Evolutionary conservation across 805 yeast genomes (phyloP).

Genomic region (Candida krabiensis): DNA sequence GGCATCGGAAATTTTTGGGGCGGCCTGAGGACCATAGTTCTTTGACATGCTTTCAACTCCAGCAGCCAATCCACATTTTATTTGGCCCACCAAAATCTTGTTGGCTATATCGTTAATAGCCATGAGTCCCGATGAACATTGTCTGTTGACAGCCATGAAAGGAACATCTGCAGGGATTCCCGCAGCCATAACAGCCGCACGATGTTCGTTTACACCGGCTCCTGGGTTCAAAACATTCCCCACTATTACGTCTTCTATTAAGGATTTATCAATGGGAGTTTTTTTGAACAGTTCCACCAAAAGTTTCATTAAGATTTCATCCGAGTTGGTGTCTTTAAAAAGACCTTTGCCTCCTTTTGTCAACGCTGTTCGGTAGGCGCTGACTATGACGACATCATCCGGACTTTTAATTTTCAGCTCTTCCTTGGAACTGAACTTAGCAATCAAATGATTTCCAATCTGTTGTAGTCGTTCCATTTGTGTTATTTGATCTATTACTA

Average conservation of each 20-base stretch:
- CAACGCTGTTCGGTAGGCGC: conserved; percentile 88
- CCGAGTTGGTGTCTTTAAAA: conserved; percentile 80
- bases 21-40: conserved; percentile 79
- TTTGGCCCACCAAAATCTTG: conserved; percentile 84
- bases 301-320: conserved; percentile 69
- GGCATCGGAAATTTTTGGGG: conserved; percentile 56
- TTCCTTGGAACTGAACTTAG: conserved; percentile 16
- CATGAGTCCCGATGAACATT: conserved; percentile 92
- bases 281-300: conserved; percentile 59
- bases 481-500: too few species aligned
- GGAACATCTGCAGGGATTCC: conserved; percentile 84
- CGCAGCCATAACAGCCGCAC: conserved; percentile 89
- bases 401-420: conserved; percentile 50
- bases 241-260: conserved; percentile 81
- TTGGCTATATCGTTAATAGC: conserved; percentile 88
- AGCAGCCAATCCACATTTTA: conserved; percentile 84
- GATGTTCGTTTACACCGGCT: conserved; percentile 92
- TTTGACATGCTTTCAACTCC: conserved; percentile 96
- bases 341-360: conserved; percentile 86
- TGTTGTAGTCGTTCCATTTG: conserved; percentile 39
- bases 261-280: conserved; percentile 46
- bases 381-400: conserved; percentile 88
- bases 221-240: conserved; percentile 93
- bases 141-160: conserved; percentile 84
- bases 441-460: conserved; percentile 32